A percentile compares a stretch with the other conserved stretches of the same genome.
These are phyloP conservation scores for Zymoseptoria tritici DNA, from an alignment of 2,329 filamentous ascomycete species.

Conservation along the genomic window DNA sequence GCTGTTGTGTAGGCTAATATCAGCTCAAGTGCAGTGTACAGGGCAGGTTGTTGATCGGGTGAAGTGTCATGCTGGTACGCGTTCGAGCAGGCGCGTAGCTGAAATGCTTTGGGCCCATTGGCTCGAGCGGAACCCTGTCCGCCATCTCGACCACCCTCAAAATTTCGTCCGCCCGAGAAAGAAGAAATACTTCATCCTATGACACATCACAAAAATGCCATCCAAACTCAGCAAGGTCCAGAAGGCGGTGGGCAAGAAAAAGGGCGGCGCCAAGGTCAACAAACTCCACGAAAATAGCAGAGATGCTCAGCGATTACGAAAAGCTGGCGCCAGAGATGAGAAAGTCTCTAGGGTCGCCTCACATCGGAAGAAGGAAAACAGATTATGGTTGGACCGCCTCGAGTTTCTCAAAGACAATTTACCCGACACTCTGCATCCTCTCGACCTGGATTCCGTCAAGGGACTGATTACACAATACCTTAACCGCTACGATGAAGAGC, in stretches of 20 bases:
- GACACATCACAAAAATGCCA: slow-evolving; percentile 51
- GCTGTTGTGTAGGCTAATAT: background rate
- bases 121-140: too few species aligned
- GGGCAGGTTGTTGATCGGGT: background rate
- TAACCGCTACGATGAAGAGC: slow-evolving; percentile 64
- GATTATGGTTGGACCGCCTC: slow-evolving; percentile 54
- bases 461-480: slow-evolving; percentile 39
- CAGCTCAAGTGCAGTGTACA: background rate
- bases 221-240: slow-evolving; percentile 69
- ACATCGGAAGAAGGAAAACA: slow-evolving; percentile 66
- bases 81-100: background rate
- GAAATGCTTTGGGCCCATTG: background rate
- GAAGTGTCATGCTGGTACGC: background rate
- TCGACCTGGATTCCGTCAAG: slow-evolving; percentile 53
- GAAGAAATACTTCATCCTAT: background rate
- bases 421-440: slow-evolving; percentile 33
- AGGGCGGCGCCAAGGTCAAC: slow-evolving; percentile 65
- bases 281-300: slow-evolving; percentile 81
- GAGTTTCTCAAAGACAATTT: slow-evolving; percentile 57
- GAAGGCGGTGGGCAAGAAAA: slow-evolving; percentile 90
- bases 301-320: slow-evolving; percentile 73
- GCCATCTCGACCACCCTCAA: too few species aligned
- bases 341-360: slow-evolving; percentile 66
- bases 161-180: background rate
- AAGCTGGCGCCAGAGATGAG: slow-evolving; percentile 73